Evolutionary conservation across 2,329 filamentous ascomycete species (phyloP), one percentile per base, ranked within the genome.

Genomic region (Aspergillus jensenii): DNA sequence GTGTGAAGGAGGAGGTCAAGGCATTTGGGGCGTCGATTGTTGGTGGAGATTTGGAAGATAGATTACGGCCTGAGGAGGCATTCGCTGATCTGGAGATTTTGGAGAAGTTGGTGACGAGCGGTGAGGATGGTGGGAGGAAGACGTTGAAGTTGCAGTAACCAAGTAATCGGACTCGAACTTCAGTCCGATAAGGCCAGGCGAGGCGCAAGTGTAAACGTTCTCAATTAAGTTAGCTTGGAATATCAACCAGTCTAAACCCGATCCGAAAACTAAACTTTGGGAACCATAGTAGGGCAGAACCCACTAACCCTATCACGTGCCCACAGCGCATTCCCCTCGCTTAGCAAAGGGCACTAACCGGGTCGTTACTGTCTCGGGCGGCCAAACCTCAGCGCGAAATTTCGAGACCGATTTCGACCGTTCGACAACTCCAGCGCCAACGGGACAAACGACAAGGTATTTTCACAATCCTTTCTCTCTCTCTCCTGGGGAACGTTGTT

Each of bases 61-160:
- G 70, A 61, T 79, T 83, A 66, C 76, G 72, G 12, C 78, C 81
- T 3, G 76, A 82, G 64, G 79, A 85, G 70, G 82, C 82, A 19
- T 63, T 84, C 66, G 75, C 71, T 15, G 83, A 85, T 71, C 62
- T 85, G 54, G 76, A 82, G 64, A 62, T 84, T 35, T 66, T 81
- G 62, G 72, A 74, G 57, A 67, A 63, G 56, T 71, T 74, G 60
- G 60, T 74, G 50, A 59, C 58, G 35, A 74, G 72, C 59, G 68
- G 71, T 7, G 69, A 76, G 64, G 55, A 67, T 15, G 71, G 71
- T 3, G 67, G 67, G 56, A 65, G 49, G 45, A 57, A 66, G 56
- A 25, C 52, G 35, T 56, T 74, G 44, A 54, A 64, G 25, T 53
- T 67, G 53, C 71, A 73, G 60, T 59, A 60, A 44, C 48, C 33